Conservation (phyloP, 2,329 filamentous ascomycete genomes). For the Colletotrichum siamense region DNA sequence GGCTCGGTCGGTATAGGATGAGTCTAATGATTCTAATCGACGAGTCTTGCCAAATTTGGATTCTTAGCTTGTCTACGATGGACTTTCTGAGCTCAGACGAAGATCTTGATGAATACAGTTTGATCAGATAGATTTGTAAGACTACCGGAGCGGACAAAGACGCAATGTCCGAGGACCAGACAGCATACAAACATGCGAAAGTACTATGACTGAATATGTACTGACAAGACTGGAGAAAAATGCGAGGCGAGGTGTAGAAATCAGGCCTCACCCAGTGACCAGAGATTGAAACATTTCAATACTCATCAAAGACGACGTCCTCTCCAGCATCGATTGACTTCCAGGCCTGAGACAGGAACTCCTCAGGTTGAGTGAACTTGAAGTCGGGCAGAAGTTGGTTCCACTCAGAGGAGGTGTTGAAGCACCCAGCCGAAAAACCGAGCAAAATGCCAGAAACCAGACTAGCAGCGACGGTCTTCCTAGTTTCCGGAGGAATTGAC, state of each 20-base stretch:
- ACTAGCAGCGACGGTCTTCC: conserved; percentile 8
- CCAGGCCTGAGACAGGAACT: conserved; percentile 47
- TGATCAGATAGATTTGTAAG: background rate
- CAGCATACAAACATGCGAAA: background rate
- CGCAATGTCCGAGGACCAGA: background rate
- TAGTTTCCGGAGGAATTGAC: conserved; percentile 24
- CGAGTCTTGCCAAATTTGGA: background rate
- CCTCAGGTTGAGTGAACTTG: conserved; percentile 43
- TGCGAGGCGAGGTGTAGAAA: background rate
- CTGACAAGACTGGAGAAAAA: background rate
- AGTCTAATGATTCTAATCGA: background rate
- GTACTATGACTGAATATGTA: background rate
- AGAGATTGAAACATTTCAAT: background rate
- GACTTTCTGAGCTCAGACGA: background rate
- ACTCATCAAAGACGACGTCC: background rate
- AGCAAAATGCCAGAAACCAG: conserved; percentile 37
- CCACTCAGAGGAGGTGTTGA: conserved; percentile 47
- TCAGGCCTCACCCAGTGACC: background rate
- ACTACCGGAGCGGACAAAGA: background rate
- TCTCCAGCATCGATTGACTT: background rate
- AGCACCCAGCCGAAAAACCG: conserved; percentile 35
- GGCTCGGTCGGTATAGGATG: background rate
- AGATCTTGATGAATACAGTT: background rate
- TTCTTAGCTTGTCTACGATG: background rate
- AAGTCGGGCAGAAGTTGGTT: conserved; percentile 51